These are phyloP conservation scores for Clavaria fumosa DNA, from an alignment of 768 basidiomycete species.

Conservation along the genomic window DNA sequence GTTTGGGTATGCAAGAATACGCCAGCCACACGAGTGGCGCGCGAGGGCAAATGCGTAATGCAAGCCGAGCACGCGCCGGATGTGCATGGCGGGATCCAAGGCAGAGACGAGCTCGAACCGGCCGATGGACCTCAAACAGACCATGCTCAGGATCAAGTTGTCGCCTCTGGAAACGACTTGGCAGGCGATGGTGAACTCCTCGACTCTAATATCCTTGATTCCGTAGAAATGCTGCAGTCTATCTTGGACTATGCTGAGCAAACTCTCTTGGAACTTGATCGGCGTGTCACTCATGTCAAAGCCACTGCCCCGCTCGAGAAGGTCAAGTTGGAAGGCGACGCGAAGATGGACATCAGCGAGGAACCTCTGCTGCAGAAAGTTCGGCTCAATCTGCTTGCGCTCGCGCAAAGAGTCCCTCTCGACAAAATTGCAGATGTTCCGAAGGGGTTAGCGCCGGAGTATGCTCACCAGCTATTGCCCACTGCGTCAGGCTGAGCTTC, in stretches of 20 bases:
- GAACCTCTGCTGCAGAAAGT: conserved; percentile 39
- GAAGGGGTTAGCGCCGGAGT: conserved; percentile 47
- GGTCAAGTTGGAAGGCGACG: conserved; percentile 3
- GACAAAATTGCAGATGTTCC: conserved; percentile 54
- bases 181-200: conserved; percentile 13
- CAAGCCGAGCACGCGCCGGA: too few species aligned
- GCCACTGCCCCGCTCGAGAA: conserved; percentile 8
- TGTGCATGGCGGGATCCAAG: too few species aligned
- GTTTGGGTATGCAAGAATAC: too few species aligned
- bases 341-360: conserved; percentile 22
- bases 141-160: too few species aligned
- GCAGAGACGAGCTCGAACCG: too few species aligned
- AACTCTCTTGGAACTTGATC: conserved; percentile 31
- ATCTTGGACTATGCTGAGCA: conserved; percentile 45
- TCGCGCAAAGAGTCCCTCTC: conserved; percentile 64
- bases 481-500: too few species aligned
- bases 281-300: conserved; percentile 13
- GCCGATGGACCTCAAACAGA: too few species aligned
- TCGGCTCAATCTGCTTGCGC: conserved; percentile 58
- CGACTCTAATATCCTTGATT: conserved; percentile 15
- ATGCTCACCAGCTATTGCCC: conserved; percentile 49
- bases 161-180: conserved; percentile 9
- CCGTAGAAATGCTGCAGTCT: conserved; percentile 33
- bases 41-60: too few species aligned
- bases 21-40: too few species aligned